Conservation (phyloP, 768 basidiomycete genomes). For the Suillus plorans region DNA sequence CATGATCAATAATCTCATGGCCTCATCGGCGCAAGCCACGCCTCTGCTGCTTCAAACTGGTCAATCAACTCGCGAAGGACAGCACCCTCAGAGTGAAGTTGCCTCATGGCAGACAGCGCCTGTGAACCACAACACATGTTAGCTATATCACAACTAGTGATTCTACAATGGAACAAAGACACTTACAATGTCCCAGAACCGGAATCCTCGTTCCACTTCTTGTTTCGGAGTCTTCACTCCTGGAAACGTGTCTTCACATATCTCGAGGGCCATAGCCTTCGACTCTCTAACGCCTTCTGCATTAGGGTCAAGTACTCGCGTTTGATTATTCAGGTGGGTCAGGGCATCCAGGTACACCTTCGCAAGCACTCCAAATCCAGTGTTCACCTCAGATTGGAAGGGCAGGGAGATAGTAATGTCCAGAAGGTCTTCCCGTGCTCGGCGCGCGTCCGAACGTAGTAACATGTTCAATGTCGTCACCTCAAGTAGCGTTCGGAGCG, state of each 20-base stretch:
- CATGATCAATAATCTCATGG: constrained; percentile 47
- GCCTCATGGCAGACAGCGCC: constrained; percentile 87
- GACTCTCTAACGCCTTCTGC: constrained; percentile 79
- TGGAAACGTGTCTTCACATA: constrained; percentile 92
- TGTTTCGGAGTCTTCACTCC: constrained; percentile 84
- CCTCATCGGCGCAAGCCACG: constrained; percentile 90
- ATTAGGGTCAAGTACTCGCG: constrained; percentile 73
- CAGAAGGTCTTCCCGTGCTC: constrained; percentile 85
- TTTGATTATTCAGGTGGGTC: constrained; percentile 81
- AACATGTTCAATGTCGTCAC: constrained; percentile 92
- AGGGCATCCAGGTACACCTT: constrained; percentile 96
- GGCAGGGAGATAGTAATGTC: constrained; percentile 92
- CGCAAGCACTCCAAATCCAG: constrained; percentile 94
- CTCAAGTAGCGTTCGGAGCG: constrained; percentile 87
- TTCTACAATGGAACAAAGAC: constrained; percentile 13
- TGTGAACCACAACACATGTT: constrained; percentile 34
- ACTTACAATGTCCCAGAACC: constrained; percentile 98
- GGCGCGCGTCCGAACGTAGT: constrained; percentile 82
- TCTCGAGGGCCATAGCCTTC: constrained; percentile 83
- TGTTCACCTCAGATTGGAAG: constrained; percentile 96
- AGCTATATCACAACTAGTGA: constrained; percentile 18
- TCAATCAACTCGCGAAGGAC: constrained; percentile 87
- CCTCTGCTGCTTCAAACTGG: constrained; percentile 95
- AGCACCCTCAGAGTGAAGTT: constrained; percentile 78
- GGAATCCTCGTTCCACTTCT: constrained; percentile 94